These are phyloP conservation scores for Bruguiera sexangula DNA, from an alignment of 345 rosid species.

Conservation along the genomic window DNA sequence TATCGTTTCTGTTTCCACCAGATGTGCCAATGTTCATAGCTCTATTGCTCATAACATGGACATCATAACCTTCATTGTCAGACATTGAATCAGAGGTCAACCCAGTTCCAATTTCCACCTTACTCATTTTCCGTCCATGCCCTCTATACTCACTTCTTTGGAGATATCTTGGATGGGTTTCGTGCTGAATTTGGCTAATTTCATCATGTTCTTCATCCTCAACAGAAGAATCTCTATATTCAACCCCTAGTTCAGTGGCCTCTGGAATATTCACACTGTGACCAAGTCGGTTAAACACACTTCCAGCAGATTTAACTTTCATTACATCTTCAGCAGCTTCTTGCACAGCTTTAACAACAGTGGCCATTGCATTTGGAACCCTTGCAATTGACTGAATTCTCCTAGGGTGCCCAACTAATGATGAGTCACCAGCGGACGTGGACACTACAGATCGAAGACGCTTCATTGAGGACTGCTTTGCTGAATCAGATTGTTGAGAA, in stretches of 20 bases:
- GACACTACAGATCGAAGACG: constrained; percentile 91
- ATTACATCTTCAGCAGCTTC: constrained; percentile 88
- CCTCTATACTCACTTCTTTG: constrained; percentile 42
- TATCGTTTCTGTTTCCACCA: constrained; percentile 39
- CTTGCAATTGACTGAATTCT: constrained; percentile 67
- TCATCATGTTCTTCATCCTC: constrained; percentile 47
- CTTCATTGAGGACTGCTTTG: constrained; percentile 57
- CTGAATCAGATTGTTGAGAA: constrained; percentile 42
- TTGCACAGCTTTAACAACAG: constrained; percentile 79
- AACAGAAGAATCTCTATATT: constrained; percentile 33
- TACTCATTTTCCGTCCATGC: constrained; percentile 34
- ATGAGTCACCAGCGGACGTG: constrained; percentile 44
- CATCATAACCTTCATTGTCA: constrained; percentile 48
- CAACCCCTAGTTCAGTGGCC: constrained; percentile 27
- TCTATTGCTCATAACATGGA: constrained; percentile 25
- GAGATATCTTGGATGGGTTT: constrained; percentile 18
- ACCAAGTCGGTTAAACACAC: constrained; percentile 92
- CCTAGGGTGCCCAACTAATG: constrained; percentile 41
- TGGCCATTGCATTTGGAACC: constrained; percentile 63
- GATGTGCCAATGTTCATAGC: constrained; percentile 27
- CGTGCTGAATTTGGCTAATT: constrained; percentile 33
- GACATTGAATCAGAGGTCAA: constrained; percentile 39
- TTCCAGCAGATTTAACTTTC: constrained; percentile 56
- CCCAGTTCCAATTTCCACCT: constrained; percentile 37
- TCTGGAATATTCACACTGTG: constrained; percentile 38